Conservation (phyloP, 2,329 filamentous ascomycete species). For the Teratosphaeria gauchensis region DNA sequence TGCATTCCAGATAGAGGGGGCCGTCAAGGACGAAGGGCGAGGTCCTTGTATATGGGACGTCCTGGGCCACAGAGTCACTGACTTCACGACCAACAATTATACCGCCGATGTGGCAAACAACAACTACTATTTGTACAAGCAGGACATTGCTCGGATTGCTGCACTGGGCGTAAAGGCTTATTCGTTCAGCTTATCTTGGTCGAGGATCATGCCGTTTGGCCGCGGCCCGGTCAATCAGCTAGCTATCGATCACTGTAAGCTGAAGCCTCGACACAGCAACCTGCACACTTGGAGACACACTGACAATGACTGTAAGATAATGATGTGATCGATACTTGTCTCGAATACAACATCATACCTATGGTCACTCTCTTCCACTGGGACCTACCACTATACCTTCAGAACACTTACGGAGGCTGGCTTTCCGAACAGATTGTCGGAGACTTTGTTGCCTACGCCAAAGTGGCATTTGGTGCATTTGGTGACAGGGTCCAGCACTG, state of each 20-base stretch:
- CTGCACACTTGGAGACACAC: not conserved
- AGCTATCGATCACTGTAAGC: conserved; percentile 35
- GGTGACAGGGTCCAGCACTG: conserved; percentile 29
- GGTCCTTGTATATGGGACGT: conserved; percentile 24
- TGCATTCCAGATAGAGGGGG: conserved; percentile 26
- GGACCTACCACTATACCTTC: conserved; percentile 71
- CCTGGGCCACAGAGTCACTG: conserved; percentile 16
- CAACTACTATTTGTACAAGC: conserved; percentile 40
- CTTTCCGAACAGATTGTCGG: conserved; percentile 34
- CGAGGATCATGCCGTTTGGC: conserved; percentile 40
- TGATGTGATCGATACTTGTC: conserved; percentile 31
- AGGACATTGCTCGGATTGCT: conserved; percentile 29
- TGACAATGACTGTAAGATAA: conserved; percentile 13
- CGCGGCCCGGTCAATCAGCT: conserved; percentile 37
- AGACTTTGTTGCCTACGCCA: conserved; percentile 34
- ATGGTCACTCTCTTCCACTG: conserved; percentile 81
- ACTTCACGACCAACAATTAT: conserved; percentile 5
- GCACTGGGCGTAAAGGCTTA: conserved; percentile 27
- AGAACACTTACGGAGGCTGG: conserved; percentile 72
- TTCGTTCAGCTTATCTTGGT: conserved; percentile 39
- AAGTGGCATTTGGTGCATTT: conserved; percentile 29
- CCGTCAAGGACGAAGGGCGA: conserved; percentile 20
- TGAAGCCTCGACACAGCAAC: not conserved
- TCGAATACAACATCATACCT: conserved; percentile 52
- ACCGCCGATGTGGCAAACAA: conserved; percentile 32